Evolutionary conservation across 2,329 filamentous ascomycete species (phyloP).

Genomic region (Graphilbum sp.): DNA sequence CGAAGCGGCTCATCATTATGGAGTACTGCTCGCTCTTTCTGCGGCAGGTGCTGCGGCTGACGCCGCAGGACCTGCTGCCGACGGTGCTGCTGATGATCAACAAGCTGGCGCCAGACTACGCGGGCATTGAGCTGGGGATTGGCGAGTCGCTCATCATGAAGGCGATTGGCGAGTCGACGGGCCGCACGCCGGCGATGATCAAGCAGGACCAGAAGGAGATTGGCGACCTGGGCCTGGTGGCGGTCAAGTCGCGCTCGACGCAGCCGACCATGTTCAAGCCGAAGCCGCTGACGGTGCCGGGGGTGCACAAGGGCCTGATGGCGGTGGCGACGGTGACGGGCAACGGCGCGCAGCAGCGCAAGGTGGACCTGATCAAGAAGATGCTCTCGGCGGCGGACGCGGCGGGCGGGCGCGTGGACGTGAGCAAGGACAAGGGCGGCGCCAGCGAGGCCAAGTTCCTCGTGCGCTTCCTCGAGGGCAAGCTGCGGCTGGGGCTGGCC

Average conservation of each 20-base stretch:
- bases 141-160: slow-evolving; percentile 98
- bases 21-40: slow-evolving; percentile 84
- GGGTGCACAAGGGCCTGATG: slow-evolving; percentile 78
- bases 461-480: slow-evolving; percentile 84
- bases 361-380: slow-evolving; percentile 93
- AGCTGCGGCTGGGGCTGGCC: slow-evolving; percentile 77
- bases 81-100: slow-evolving; percentile 95
- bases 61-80: slow-evolving; percentile 70
- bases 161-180: slow-evolving; percentile 86
- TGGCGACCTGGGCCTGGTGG: slow-evolving; percentile 84
- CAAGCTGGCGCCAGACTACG: slow-evolving; percentile 91
- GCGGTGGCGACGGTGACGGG: slow-evolving; percentile 75
- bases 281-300: slow-evolving; percentile 71
- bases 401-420: slow-evolving; percentile 65
- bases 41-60: slow-evolving; percentile 83
- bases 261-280: slow-evolving; percentile 98
- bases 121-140: slow-evolving; percentile 93
- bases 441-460: slow-evolving; percentile 91
- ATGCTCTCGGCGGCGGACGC: slow-evolving; percentile 81
- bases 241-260: slow-evolving; percentile 85
- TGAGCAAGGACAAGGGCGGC: slow-evolving; percentile 81
- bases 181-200: slow-evolving; percentile 73
- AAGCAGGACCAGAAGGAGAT: slow-evolving; percentile 94
- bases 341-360: slow-evolving; percentile 74
- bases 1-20: slow-evolving; percentile 75